Percentiles rank a stretch among this genome's conserved stretches.
Evolutionary conservation across 192 early-diverging fungal genomes (phyloP).

Genomic region (Coemansia sp.): DNA sequence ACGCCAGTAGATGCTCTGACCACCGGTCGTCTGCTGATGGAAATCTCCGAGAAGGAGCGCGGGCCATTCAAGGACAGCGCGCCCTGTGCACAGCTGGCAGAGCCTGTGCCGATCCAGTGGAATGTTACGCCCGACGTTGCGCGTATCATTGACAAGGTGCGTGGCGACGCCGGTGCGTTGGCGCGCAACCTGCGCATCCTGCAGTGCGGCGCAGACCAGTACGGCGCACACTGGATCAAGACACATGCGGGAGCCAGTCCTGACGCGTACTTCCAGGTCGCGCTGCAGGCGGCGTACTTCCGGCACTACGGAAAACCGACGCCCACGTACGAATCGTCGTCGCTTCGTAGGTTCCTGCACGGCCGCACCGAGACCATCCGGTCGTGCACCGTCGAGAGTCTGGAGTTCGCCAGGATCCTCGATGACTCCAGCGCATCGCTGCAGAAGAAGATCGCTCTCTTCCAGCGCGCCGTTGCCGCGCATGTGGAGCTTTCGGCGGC

Average conservation of each 20-base stretch:
- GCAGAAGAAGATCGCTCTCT: conserved; percentile 53
- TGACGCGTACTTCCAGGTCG: conserved; percentile 92
- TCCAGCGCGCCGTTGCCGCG: conserved; percentile 65
- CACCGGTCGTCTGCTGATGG: conserved; percentile 79
- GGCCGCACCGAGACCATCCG: conserved; percentile 95
- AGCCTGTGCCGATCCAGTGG: conserved; percentile 75
- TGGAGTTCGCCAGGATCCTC: conserved; percentile 75
- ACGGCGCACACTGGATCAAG: conserved; percentile 88
- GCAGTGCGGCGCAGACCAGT: conserved; percentile 69
- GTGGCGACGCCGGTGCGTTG: conserved; percentile 60
- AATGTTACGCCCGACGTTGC: conserved; percentile 58
- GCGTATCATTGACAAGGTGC: conserved; percentile 63
- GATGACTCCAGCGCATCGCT: conserved; percentile 63
- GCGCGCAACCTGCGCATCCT: conserved; percentile 74
- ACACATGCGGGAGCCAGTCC: conserved; percentile 70
- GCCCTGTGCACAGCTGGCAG: conserved; percentile 35
- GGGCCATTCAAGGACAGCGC: conserved; percentile 15
- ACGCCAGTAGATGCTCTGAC: conserved; percentile 91
- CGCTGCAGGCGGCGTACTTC: conserved; percentile 82
- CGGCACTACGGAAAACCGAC: conserved; percentile 68
- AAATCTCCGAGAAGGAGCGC: conserved; percentile 57
- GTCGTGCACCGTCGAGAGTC: conserved; percentile 73
- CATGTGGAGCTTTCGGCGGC: conserved; percentile 79
- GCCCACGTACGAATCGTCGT: conserved; percentile 79
- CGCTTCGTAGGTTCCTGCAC: conserved; percentile 69